phyloP scores from a whole-genome alignment of 768 basidiomycete species.

The Mycena chlorophos region DNA sequence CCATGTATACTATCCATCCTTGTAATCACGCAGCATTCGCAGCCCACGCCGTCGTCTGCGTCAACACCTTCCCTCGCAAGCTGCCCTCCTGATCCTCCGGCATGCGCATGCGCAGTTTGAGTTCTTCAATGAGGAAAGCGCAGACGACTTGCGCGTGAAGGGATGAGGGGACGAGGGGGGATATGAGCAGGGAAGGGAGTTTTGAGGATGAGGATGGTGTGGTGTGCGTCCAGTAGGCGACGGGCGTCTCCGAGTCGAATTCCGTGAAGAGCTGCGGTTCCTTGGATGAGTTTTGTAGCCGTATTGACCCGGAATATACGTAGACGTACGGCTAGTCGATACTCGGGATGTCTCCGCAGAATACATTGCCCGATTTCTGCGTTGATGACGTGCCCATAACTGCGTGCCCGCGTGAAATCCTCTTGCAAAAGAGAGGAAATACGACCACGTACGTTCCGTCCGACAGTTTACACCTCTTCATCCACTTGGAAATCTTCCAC shows the following conservation, averaged over 20 bases:
- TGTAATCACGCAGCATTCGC: too few relatives aligned
- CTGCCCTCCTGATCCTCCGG: conserved; percentile 9
- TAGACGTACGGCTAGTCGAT: conserved; percentile 14
- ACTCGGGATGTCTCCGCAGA: conserved; percentile 1
- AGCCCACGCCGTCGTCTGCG: conserved; percentile 1
- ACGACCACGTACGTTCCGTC: conserved; percentile 2
- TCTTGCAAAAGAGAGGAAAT: neutral
- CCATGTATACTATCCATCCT: too few relatives aligned
- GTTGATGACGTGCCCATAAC: conserved; percentile 8
- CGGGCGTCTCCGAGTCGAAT: conserved; percentile 7
- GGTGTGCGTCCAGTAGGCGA: conserved; percentile 15
- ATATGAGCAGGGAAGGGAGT: conserved; percentile 2
- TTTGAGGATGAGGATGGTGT: too few relatives aligned
- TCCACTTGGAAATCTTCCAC: conserved; percentile 10
- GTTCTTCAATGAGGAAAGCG: conserved; percentile 13
- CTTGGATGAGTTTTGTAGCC: neutral
- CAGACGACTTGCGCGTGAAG: conserved; percentile 17
- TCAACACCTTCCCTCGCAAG: conserved; percentile 4
- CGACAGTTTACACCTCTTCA: conserved; percentile 4
- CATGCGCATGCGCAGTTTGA: conserved; percentile 19
- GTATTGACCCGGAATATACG: too few relatives aligned
- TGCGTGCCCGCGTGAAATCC: neutral
- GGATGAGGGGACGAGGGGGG: conserved; percentile 8
- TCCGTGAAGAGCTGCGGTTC: conserved; percentile 11
- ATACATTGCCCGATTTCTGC: conserved; percentile 14